Evolutionary conservation across 2,329 filamentous ascomycete genomes (phyloP).

Genomic region (Fusarium sp.): DNA sequence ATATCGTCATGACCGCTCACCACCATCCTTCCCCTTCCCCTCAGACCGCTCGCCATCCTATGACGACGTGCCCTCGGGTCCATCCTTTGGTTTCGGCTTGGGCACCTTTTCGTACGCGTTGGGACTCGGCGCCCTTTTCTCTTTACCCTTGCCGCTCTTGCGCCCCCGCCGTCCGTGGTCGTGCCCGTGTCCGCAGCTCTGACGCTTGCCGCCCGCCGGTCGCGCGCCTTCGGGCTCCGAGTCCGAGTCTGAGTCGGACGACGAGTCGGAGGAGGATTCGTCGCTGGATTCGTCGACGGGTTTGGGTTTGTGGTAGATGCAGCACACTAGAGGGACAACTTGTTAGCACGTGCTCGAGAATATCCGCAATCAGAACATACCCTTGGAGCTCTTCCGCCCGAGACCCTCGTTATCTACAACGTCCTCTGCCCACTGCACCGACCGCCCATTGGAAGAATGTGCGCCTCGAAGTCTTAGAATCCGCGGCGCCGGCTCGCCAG

Average conservation of each 20-base stretch:
- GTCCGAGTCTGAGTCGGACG: slow-evolving; percentile 63
- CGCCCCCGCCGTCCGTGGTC: slow-evolving; percentile 39
- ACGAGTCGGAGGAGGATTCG: slow-evolving; percentile 70
- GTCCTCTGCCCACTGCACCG: slow-evolving; percentile 92
- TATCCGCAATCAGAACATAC: slow-evolving; percentile 58
- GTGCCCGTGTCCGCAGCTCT: slow-evolving; percentile 54
- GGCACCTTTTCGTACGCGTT: slow-evolving; percentile 85
- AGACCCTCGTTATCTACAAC: slow-evolving; percentile 96
- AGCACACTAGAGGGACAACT: slow-evolving; percentile 77
- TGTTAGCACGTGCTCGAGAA: not conserved
- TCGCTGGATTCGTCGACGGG: slow-evolving; percentile 85
- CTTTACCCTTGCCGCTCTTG: slow-evolving; percentile 49
- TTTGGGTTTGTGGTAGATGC: slow-evolving; percentile 93
- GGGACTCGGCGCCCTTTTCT: slow-evolving; percentile 71
- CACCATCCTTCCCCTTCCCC: slow-evolving; percentile 2
- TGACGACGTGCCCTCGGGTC: slow-evolving; percentile 35
- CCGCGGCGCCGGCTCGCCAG: slow-evolving; percentile 46
- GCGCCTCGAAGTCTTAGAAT: slow-evolving; percentile 67
- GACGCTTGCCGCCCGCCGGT: slow-evolving; percentile 51
- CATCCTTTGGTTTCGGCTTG: slow-evolving; percentile 56
- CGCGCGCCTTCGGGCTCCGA: slow-evolving; percentile 44
- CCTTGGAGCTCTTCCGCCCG: slow-evolving; percentile 94
- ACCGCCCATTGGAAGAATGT: slow-evolving; percentile 61
- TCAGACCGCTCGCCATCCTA: slow-evolving; percentile 19
- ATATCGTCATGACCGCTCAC: slow-evolving; percentile 22